phyloP scores from a whole-genome alignment of 495 filamentous ascomycete species.

The Annulohypoxylon nitens region DNA sequence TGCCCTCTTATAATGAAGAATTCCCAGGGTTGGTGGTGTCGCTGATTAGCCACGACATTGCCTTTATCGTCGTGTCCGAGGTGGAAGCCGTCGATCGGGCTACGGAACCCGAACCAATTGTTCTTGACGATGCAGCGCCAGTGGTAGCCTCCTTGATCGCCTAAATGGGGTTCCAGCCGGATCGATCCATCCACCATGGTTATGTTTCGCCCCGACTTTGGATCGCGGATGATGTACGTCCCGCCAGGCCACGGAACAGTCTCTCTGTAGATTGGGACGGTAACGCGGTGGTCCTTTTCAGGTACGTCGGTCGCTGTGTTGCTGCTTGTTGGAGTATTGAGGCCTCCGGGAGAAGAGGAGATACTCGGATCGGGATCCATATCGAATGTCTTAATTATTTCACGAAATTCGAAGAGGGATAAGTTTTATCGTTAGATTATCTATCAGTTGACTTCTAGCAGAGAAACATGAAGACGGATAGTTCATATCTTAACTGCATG shows the following conservation, averaged over 20 bases:
- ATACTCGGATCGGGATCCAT: too few species aligned
- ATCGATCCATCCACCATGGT: slow-evolving; percentile 51
- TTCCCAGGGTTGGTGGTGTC: too few species aligned
- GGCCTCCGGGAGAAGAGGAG: too few species aligned
- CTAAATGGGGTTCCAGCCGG: slow-evolving; percentile 40
- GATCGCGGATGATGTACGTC: slow-evolving; percentile 51
- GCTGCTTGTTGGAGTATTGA: too few species aligned
- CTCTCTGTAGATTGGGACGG: background rate
- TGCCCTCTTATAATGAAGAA: slow-evolving; percentile 20
- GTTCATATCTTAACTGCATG: too few species aligned
- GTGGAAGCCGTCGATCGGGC: slow-evolving; percentile 40
- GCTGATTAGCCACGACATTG: background rate
- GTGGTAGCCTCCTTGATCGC: slow-evolving; percentile 51
- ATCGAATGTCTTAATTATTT: too few species aligned
- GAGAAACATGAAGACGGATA: too few species aligned
- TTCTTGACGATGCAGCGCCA: slow-evolving; percentile 55
- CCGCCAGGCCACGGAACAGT: slow-evolving; percentile 42
- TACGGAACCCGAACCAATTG: slow-evolving; percentile 57
- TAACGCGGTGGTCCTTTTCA: too few species aligned
- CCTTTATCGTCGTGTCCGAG: slow-evolving; percentile 48
- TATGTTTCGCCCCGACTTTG: slow-evolving; percentile 39
- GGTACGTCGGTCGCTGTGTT: too few species aligned
- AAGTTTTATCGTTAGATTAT: too few species aligned
- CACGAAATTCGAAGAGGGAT: too few species aligned
- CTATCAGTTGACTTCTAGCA: too few species aligned